Evolutionary conservation across 768 basidiomycete species (phyloP), one percentile per base, ranked within the genome.

Genomic region (Rhodotorula toruloides): DNA sequence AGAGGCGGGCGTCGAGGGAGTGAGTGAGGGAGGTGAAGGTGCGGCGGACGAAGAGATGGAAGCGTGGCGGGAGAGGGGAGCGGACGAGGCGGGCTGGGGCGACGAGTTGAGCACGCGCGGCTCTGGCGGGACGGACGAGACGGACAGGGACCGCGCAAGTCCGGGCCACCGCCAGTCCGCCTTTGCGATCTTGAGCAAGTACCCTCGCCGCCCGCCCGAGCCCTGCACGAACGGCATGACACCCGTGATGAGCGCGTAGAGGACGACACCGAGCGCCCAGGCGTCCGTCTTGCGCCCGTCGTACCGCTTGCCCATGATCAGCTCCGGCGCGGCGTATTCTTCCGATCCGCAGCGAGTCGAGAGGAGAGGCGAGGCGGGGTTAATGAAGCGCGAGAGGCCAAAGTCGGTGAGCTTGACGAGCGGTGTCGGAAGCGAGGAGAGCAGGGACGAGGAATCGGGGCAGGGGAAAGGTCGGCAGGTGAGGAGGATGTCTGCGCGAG

Each of bases 201-300:
- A 85, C 57, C 79, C 80, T 67, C 84, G 76, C 69, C 73, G 29
- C 16, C 52, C 61, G 7, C 34, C 36, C 52, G 39, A 27, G 40
- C 34, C 64, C 22, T 65, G 68, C 43, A 74, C 89, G 78, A 94
- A 94, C 8, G 90, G 91, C 58, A 92, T 76, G 42, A 81, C 77
- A 44, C 90, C 81, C 44, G 82, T 85, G 13, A 86, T 82, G 55
- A 92, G 80, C 42, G 87, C 88, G 76, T 84, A 94, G 19, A 92
- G 78, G 54, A 91, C 89, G n/a, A 91, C 87, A 2, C 90, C 90
- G 72, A 87, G 85, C 16, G 90, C 89, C 91, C 91, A 93, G 19
- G 87, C 85, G 76, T 93, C 91, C 58, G 89, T 91, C 75, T 86
- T 82, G 21, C 89, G 81, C 4, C 88, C 89, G 77, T 94, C 90